Percentiles rank a stretch among this genome's conserved stretches.
Conservation (phyloP, 495 filamentous ascomycete species). For the Penicillium coffeae region DNA sequence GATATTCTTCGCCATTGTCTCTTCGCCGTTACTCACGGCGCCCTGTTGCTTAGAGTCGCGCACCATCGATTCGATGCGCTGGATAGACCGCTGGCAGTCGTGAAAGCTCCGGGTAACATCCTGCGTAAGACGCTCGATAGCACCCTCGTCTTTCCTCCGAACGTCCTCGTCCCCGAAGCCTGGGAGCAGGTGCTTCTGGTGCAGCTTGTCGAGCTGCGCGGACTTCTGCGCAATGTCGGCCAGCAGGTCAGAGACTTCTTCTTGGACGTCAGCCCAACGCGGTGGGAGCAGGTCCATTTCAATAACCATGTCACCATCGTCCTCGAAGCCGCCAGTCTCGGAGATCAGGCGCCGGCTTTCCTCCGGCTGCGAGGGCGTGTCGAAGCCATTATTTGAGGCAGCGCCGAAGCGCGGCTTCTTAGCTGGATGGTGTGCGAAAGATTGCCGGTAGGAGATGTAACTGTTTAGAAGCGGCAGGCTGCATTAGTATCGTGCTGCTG, state of each 20-base stretch:
- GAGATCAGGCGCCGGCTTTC: slow-evolving; percentile 89
- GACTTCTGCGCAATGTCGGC: slow-evolving; percentile 77
- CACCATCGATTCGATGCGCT: slow-evolving; percentile 82
- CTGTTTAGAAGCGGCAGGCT: slow-evolving; percentile 40
- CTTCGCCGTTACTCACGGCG: slow-evolving; percentile 71
- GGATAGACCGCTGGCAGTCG: slow-evolving; percentile 80
- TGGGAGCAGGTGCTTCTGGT: slow-evolving; percentile 94
- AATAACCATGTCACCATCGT: slow-evolving; percentile 91
- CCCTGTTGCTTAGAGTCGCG: slow-evolving; percentile 65
- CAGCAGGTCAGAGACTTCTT: slow-evolving; percentile 85
- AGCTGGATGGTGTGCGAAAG: slow-evolving; percentile 89
- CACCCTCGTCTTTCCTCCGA: slow-evolving; percentile 74
- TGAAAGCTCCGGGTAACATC: slow-evolving; percentile 87
- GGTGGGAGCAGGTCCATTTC: slow-evolving; percentile 98
- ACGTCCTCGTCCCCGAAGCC: slow-evolving; percentile 94
- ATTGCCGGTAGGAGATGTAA: slow-evolving; percentile 98
- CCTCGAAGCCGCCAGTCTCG: slow-evolving; percentile 63
- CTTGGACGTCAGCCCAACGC: slow-evolving; percentile 91
- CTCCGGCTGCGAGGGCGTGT: slow-evolving; percentile 55
- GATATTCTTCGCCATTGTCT: slow-evolving; percentile 94
- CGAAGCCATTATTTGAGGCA: slow-evolving; percentile 67
- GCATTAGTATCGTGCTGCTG: slow-evolving; percentile 5
- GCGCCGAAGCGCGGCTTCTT: slow-evolving; percentile 72
- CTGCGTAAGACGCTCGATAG: slow-evolving; percentile 88
- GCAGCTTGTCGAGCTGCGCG: slow-evolving; percentile 79